phyloP scores from a whole-genome alignment of 257 asterid species.

The Schizonepeta tenuifolia region DNA sequence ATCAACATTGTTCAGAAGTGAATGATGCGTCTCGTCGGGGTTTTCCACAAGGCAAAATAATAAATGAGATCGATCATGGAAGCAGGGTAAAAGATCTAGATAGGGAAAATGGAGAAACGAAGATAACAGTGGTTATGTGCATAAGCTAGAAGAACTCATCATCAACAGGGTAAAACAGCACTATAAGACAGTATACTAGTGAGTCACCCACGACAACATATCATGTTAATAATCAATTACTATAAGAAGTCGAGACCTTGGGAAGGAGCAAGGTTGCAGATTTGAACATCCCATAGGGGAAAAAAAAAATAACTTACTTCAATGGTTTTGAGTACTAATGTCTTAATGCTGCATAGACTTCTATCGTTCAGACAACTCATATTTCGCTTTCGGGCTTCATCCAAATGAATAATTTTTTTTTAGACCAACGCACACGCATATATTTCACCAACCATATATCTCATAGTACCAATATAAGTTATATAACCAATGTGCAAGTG shows the following conservation, averaged over 20 bases:
- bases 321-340: not conserved
- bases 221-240: not conserved
- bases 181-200: too few species aligned
- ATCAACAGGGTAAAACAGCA: not conserved
- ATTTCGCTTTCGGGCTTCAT: not conserved
- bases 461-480: not conserved
- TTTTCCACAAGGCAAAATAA: too few species aligned
- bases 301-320: not conserved
- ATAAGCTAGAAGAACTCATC: not conserved
- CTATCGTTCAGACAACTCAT: not conserved
- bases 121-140: not conserved
- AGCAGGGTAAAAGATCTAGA: too few species aligned
- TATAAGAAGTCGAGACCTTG: not conserved
- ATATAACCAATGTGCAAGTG: not conserved
- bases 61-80: not conserved
- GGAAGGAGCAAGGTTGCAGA: not conserved
- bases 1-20: conserved; percentile 18
- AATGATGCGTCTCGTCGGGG: not conserved
- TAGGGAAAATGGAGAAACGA: not conserved
- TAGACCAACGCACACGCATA: not conserved
- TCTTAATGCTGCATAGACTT: not conserved
- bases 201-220: not conserved
- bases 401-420: not conserved
- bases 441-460: not conserved
- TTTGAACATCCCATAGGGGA: not conserved